phyloP scores from a whole-genome alignment of 495 filamentous ascomycete species.

The Podospora pseudoanserina region DNA sequence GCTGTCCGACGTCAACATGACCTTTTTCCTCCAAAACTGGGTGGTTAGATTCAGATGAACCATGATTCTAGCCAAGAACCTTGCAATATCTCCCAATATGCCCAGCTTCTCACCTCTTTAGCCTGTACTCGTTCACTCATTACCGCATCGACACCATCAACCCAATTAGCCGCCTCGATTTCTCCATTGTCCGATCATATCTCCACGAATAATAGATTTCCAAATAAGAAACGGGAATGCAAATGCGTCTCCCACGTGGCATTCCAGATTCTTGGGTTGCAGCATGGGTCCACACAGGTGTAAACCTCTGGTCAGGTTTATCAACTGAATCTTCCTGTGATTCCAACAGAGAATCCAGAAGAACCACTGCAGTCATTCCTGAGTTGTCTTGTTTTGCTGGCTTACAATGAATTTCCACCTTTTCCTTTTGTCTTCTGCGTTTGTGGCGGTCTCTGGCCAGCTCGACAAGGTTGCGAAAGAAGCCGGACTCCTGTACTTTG shows the following conservation, averaged over 20 bases:
- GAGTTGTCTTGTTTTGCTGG: too few species aligned
- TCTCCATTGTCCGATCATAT: not conserved
- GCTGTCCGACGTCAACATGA: too few species aligned
- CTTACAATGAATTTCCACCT: not conserved
- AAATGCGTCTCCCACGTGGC: not conserved
- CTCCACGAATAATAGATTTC: not conserved
- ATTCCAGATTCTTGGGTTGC: not conserved
- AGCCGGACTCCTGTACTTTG: conserved; percentile 52
- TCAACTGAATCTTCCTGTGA: too few species aligned
- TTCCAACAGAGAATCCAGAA: too few species aligned
- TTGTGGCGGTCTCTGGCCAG: conserved; percentile 15
- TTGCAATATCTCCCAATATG: not conserved
- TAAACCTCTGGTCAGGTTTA: not conserved
- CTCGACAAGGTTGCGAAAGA: conserved; percentile 50
- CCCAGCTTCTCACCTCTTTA: not conserved
- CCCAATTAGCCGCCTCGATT: not conserved
- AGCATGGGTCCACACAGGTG: not conserved
- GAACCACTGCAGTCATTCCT: too few species aligned
- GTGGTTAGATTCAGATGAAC: too few species aligned
- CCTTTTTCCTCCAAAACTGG: too few species aligned
- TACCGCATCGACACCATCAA: not conserved
- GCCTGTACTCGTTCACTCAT: not conserved
- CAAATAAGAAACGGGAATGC: not conserved
- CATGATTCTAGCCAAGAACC: not conserved
- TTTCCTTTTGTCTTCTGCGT: not conserved